These are phyloP conservation scores for Claviceps sp. DNA, from an alignment of 2,329 filamentous ascomycete genomes.

Conservation along the genomic window DNA sequence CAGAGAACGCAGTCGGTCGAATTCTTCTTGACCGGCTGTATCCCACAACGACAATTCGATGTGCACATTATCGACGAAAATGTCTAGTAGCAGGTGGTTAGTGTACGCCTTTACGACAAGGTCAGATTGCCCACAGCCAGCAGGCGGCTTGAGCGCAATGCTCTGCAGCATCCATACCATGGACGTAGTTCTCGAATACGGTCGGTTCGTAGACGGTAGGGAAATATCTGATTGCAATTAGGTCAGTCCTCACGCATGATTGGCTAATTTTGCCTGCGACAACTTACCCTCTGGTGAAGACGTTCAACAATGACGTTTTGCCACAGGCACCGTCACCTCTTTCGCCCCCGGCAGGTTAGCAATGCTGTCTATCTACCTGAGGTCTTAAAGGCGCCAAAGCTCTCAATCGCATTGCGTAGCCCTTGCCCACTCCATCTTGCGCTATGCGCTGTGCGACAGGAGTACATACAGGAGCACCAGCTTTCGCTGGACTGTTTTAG, in stretches of 20 bases:
- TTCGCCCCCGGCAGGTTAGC: not conserved
- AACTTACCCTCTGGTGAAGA: constrained; percentile 89
- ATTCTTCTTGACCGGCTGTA: constrained; percentile 97
- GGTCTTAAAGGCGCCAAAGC: no score
- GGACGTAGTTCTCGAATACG: constrained; percentile 98
- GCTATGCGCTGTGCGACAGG: not conserved
- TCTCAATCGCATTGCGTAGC: not conserved
- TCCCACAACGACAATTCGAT: constrained; percentile 98
- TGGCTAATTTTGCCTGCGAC: not conserved
- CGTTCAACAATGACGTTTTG: constrained; percentile 93
- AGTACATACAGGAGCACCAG: constrained; percentile 66
- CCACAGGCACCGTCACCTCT: constrained; percentile 93
- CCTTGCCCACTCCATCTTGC: not conserved
- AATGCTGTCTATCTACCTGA: not conserved
- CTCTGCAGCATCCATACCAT: constrained; percentile 48
- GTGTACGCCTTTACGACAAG: not conserved
- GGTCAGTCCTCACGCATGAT: not conserved
- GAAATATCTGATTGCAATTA: constrained; percentile 57
- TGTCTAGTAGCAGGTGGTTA: constrained; percentile 43
- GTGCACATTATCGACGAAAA: constrained; percentile 94
- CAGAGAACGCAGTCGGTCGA: constrained; percentile 85
- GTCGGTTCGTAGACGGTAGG: constrained; percentile 97
- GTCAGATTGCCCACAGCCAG: not conserved
- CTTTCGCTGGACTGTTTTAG: constrained; percentile 87
- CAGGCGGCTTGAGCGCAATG: not conserved